A percentile compares a stretch with the other conserved stretches of the same genome.
phyloP scores from a whole-genome alignment of 1,284 basidiomycete genomes.

The Ganoderma leucocontextum region DNA sequence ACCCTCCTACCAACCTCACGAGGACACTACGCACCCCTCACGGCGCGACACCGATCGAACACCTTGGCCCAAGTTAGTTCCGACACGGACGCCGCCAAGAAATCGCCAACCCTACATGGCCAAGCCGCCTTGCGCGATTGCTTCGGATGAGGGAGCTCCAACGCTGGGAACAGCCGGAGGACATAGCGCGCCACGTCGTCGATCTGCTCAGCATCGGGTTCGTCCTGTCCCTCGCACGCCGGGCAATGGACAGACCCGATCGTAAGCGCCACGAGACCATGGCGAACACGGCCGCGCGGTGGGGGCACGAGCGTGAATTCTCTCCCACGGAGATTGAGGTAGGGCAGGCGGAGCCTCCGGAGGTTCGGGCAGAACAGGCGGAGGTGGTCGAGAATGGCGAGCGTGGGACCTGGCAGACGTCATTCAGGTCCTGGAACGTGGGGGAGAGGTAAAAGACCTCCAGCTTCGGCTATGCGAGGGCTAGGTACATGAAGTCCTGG shows the following conservation, averaged over 20 bases:
- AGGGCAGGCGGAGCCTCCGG: background rate
- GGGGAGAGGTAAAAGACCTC: background rate
- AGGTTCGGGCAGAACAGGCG: background rate
- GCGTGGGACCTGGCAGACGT: background rate
- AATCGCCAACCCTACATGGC: background rate
- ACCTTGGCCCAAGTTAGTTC: background rate
- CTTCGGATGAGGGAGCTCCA: background rate
- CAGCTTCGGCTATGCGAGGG: background rate
- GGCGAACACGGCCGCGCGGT: background rate
- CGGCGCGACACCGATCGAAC: background rate
- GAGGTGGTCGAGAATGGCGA: background rate
- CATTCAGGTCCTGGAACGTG: background rate
- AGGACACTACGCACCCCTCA: background rate
- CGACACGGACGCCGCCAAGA: background rate
- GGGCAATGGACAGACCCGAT: background rate
- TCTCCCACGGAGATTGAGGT: background rate
- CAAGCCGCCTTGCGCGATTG: background rate
- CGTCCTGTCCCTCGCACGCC: background rate
- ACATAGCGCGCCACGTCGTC: background rate
- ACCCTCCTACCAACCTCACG: too few relatives aligned
- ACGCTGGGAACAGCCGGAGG: background rate
- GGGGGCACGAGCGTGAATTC: background rate
- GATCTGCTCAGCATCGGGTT: background rate
- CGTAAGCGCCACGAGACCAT: background rate
- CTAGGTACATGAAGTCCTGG: background rate